phyloP scores from a whole-genome alignment of 2,329 filamentous ascomycete species.

The Trichoderma semiorbis region DNA sequence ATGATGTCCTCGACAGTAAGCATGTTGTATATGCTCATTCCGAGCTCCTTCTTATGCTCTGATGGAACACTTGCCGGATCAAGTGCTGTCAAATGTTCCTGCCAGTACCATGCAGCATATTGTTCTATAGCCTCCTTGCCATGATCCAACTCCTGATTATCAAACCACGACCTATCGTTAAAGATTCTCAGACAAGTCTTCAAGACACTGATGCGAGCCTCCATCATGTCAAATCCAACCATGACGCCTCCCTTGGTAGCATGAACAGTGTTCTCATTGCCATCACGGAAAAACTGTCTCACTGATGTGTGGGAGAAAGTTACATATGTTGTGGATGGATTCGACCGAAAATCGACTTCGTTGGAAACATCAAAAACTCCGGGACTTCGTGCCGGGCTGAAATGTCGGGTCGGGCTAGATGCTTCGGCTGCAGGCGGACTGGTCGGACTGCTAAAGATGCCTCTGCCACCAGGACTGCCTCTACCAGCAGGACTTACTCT shows the following conservation, averaged over 20 bases:
- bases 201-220: slow-evolving; percentile 37
- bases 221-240: slow-evolving; percentile 35
- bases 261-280: slow-evolving; percentile 26
- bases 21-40: slow-evolving; percentile 35
- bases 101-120: slow-evolving; percentile 46
- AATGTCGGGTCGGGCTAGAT: slow-evolving; percentile 22
- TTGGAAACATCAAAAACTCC: slow-evolving; percentile 31
- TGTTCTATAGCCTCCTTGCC: slow-evolving; percentile 34
- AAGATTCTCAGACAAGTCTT: slow-evolving; percentile 40
- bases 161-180: slow-evolving; percentile 32
- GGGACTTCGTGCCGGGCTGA: slow-evolving; percentile 29
- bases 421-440: slow-evolving; percentile 24
- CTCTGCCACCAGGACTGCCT: neutral
- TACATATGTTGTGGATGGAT: slow-evolving; percentile 38
- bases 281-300: slow-evolving; percentile 37
- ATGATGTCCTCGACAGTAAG: slow-evolving; percentile 37
- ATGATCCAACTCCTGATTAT: slow-evolving; percentile 26
- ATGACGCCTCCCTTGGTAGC: slow-evolving; percentile 20
- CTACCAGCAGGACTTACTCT: slow-evolving; percentile 14
- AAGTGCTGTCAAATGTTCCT: slow-evolving; percentile 38
- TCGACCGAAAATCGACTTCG: slow-evolving; percentile 41
- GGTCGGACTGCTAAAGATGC: slow-evolving; percentile 18
- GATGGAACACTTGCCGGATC: slow-evolving; percentile 28
- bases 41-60: slow-evolving; percentile 34
- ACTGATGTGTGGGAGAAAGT: slow-evolving; percentile 41